Evolutionary conservation across 2,329 filamentous ascomycete genomes (phyloP).

Genomic region (Acephala macrosclerotiorum): DNA sequence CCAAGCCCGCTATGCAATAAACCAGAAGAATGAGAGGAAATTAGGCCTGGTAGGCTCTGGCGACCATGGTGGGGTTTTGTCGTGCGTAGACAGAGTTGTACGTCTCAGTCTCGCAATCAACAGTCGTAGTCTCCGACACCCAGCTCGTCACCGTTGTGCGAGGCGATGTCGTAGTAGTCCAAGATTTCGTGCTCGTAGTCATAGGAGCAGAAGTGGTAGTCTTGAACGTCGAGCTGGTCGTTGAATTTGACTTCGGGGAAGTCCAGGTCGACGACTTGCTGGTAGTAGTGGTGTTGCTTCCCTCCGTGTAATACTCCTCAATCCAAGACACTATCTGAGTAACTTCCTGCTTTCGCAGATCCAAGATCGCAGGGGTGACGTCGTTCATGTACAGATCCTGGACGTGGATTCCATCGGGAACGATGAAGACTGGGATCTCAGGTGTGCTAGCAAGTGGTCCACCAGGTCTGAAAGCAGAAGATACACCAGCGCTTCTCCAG

Average conservation of each 20-base stretch:
- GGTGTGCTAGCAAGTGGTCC: slow-evolving; percentile 2
- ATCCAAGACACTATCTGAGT: slow-evolving; percentile 4
- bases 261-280: not conserved
- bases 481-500: not conserved
- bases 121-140: not conserved
- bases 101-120: not conserved
- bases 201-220: not conserved
- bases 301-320: not conserved
- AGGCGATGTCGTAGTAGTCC: not conserved
- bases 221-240: not conserved
- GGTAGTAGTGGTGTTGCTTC: not conserved
- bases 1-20: not conserved
- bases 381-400: slow-evolving; percentile 4
- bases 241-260: not conserved
- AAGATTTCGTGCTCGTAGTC: not conserved
- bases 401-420: slow-evolving; percentile 1
- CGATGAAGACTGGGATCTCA: slow-evolving; percentile 9
- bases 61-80: not conserved
- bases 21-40: not conserved
- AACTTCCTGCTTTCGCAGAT: not conserved
- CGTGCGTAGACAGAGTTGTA: not conserved
- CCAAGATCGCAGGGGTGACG: not conserved
- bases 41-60: not conserved
- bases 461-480: slow-evolving; percentile 8
- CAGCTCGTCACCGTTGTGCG: not conserved